Evolutionary conservation across 2,329 filamentous ascomycete genomes (phyloP), one percentile per base, ranked within the genome.

Genomic region (Gnomoniopsis sp.): DNA sequence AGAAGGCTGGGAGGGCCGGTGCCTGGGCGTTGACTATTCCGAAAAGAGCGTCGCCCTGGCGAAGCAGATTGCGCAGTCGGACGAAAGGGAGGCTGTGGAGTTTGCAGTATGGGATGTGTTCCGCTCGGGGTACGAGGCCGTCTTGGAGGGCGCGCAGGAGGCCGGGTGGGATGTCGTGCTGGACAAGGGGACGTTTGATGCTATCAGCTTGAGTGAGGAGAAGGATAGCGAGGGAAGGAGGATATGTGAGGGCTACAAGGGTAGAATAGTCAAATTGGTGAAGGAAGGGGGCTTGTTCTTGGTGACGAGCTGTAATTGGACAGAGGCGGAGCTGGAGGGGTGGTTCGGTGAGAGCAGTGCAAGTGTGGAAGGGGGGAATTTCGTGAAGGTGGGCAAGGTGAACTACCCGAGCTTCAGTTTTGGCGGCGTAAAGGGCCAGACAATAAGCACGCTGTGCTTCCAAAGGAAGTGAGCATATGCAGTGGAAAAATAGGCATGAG

Each of bases 131-230:
- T 68, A 74, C 36, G 60, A 64, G 0, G 66, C 71, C 0, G 75
- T 81, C 2, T 66, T 74, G n/a, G 58, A 66, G 22, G 54, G 23
- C 21, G 53, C 14, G 38, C 59, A 53, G 36, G 8, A 61, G 48
- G 71, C 72, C 0, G 89, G 89, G 1, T 98, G 93, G 77, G 92
- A 98, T 73, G 85, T 97, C 0, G 88, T 97, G 0, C 82, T 97
- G n/a, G 95, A 99, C 75, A 99, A 99, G 76, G 95, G 95, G 48
- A 99, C 95, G 0, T 99, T 98, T 71, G 95, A 99, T 77, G 95
- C 95, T 12, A 89, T 99, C 36, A 92, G 87, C 52, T 77, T 98
- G n/a, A 84, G 81, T 55, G 79, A 80, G 58, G 85, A 87, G 64
- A 72, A 69, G 33, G 77, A 79, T 64, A 74, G 75, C 54, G 69